phyloP scores from a whole-genome alignment of 108 stramenopile genomes.

The Discostella pseudostelligera region DNA sequence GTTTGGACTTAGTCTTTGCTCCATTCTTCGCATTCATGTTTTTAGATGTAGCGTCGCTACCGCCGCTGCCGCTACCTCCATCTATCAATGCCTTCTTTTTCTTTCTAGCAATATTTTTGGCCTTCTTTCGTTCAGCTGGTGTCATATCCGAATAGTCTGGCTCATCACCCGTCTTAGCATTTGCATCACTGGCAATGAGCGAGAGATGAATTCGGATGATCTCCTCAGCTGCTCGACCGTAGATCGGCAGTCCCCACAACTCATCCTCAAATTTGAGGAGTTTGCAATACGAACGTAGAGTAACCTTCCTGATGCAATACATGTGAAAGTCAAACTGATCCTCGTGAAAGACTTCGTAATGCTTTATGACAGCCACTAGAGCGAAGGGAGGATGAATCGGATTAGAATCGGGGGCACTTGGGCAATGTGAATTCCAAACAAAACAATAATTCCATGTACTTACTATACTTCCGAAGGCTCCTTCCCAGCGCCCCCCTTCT shows the following conservation, averaged over 20 bases:
- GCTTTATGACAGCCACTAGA: slow-evolving; percentile 83
- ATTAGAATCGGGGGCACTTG: no score
- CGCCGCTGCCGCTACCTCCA: slow-evolving; percentile 37
- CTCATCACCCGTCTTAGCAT: slow-evolving; percentile 52
- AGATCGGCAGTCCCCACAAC: slow-evolving; percentile 80
- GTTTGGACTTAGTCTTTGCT: slow-evolving; percentile 57
- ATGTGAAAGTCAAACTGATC: slow-evolving; percentile 99
- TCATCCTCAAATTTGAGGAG: slow-evolving; percentile 87
- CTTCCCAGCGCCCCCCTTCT: slow-evolving; percentile 66
- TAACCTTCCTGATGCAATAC: slow-evolving; percentile 96
- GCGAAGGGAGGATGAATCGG: slow-evolving; percentile 1
- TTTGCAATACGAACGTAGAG: slow-evolving; percentile 91
- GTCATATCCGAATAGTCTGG: slow-evolving; percentile 86
- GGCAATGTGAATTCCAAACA: no score
- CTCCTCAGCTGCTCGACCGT: slow-evolving; percentile 76
- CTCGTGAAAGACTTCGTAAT: slow-evolving; percentile 95
- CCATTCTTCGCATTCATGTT: slow-evolving; percentile 53
- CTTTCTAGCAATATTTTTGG: slow-evolving; percentile 80
- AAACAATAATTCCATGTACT: no score
- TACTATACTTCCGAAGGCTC: slow-evolving; percentile 83
- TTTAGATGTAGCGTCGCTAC: slow-evolving; percentile 30
- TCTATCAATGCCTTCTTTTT: slow-evolving; percentile 60
- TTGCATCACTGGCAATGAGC: slow-evolving; percentile 66
- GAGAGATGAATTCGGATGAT: slow-evolving; percentile 75
- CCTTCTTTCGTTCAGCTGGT: slow-evolving; percentile 81